These are phyloP conservation scores for Alternaria solani DNA, from an alignment of 2,329 filamentous ascomycete species.

Conservation along the genomic window DNA sequence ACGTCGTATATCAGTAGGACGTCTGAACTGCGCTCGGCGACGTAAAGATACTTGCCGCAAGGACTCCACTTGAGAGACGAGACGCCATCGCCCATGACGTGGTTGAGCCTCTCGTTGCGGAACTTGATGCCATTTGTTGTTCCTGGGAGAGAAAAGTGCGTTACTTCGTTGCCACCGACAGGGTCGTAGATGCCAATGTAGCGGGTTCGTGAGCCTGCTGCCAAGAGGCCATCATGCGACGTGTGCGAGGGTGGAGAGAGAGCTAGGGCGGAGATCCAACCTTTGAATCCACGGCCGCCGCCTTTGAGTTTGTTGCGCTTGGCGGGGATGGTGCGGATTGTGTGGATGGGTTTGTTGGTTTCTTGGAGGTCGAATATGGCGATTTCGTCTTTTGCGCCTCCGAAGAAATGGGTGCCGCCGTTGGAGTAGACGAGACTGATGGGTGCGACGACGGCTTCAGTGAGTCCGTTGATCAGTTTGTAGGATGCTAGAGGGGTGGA, in stretches of 20 bases:
- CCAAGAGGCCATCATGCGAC: constrained; percentile 58
- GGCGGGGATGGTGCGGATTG: constrained; percentile 56
- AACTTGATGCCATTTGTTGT: constrained; percentile 17
- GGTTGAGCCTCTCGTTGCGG: constrained; percentile 6
- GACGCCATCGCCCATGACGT: constrained; percentile 59
- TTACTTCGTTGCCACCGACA: constrained; percentile 59
- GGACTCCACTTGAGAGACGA: constrained; percentile 66
- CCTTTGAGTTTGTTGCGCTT: constrained; percentile 55
- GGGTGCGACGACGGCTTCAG: constrained; percentile 64
- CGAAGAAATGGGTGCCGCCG: constrained; percentile 62
- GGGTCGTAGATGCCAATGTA: constrained; percentile 64
- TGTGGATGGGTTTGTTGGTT: constrained; percentile 55
- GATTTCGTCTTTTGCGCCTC: constrained; percentile 63
- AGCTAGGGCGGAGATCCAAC: constrained; percentile 62
- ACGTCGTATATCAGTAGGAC: constrained; percentile 67
- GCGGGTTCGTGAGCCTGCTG: constrained; percentile 66
- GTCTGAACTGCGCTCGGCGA: constrained; percentile 65
- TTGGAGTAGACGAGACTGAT: constrained; percentile 63
- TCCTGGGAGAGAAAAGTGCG: constrained; percentile 58
- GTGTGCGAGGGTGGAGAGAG: constrained; percentile 38
- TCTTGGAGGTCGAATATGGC: constrained; percentile 64
- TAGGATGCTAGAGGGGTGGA: constrained; percentile 58
- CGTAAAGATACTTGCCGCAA: constrained; percentile 65
- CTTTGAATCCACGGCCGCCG: constrained; percentile 62
- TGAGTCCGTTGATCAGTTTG: constrained; percentile 62